Evolutionary conservation across 768 basidiomycete species (phyloP).

Genomic region (Mycena rebaudengoi): DNA sequence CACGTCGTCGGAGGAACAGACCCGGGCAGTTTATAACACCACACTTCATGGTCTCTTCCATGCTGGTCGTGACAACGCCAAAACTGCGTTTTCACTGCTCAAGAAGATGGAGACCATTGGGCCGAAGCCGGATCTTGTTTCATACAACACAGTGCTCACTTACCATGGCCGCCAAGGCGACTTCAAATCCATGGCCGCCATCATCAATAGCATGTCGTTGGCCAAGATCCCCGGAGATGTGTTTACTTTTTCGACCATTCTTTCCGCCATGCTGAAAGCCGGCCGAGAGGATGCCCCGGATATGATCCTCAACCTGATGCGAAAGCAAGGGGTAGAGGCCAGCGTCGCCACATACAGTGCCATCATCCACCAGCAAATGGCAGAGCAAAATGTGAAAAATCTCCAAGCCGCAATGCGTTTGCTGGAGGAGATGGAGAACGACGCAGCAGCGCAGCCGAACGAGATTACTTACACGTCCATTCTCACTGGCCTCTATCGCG

Average conservation of each 20-base stretch:
- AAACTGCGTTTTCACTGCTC: constrained; percentile 45
- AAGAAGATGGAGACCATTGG: constrained; percentile 55
- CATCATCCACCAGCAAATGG: constrained; percentile 80
- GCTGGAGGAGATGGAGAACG: constrained; percentile 77
- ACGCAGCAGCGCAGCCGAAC: constrained; percentile 63
- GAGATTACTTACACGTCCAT: constrained; percentile 87
- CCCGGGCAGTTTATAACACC: constrained; percentile 73
- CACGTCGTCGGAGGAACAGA: constrained; percentile 30
- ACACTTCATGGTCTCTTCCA: constrained; percentile 73
- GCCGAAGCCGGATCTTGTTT: constrained; percentile 73
- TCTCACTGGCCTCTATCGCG: constrained; percentile 75
- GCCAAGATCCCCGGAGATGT: constrained; percentile 74
- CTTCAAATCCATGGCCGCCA: constrained; percentile 63
- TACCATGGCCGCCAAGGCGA: constrained; percentile 72
- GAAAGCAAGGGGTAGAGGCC: constrained; percentile 73
- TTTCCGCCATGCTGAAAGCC: constrained; percentile 77
- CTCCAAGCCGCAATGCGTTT: constrained; percentile 74
- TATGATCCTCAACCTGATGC: constrained; percentile 77
- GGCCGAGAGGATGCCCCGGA: constrained; percentile 72
- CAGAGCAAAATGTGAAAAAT: constrained; percentile 58
- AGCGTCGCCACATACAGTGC: constrained; percentile 82
- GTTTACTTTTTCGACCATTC: constrained; percentile 87
- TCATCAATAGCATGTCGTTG: constrained; percentile 65
- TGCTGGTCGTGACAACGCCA: constrained; percentile 48
- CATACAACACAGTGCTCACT: constrained; percentile 83